Evolutionary conservation across 2,329 filamentous ascomycete species (phyloP).

Genomic region (Talaromyces sp.): DNA sequence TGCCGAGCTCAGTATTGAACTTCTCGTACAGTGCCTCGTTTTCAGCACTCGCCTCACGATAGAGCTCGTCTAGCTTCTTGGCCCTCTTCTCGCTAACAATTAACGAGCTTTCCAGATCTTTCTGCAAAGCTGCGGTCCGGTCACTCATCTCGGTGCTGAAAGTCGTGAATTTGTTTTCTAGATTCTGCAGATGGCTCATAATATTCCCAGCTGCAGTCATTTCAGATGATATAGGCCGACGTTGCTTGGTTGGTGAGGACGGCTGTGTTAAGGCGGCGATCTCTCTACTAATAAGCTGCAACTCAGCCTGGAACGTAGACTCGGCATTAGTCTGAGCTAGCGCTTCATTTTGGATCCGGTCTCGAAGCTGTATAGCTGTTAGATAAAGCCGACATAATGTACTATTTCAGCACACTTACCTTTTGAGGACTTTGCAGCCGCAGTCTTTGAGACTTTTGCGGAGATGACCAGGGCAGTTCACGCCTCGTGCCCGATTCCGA

Average conservation of each 20-base stretch:
- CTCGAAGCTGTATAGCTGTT: constrained; percentile 51
- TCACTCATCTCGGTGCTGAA: constrained; percentile 56
- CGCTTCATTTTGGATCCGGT: constrained; percentile 79
- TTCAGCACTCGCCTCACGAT: constrained; percentile 80
- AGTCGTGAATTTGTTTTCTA: constrained; percentile 63
- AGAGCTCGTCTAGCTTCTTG: constrained; percentile 79
- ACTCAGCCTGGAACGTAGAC: constrained; percentile 64
- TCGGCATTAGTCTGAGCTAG: constrained; percentile 67
- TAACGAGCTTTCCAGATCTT: constrained; percentile 67
- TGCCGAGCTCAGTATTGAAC: constrained; percentile 85
- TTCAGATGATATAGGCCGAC: constrained; percentile 16
- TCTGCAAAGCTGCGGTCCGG: constrained; percentile 60
- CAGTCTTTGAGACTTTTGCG: constrained; percentile 68
- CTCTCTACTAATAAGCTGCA: constrained; percentile 76
- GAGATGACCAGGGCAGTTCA: constrained; percentile 53
- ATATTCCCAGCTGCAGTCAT: constrained; percentile 22
- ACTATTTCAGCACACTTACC: constrained; percentile 19
- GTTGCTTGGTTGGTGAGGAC: constrained; percentile 25
- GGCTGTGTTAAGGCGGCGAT: constrained; percentile 50
- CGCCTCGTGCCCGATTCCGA: constrained; percentile 23
- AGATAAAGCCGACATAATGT: constrained; percentile 2
- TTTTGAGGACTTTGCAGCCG: constrained; percentile 61
- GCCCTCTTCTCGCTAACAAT: constrained; percentile 71
- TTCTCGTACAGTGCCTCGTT: constrained; percentile 89
- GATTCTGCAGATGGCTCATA: constrained; percentile 53